phyloP scores from a whole-genome alignment of 768 basidiomycete species.

The Lactifluus hygrophoroides region DNA sequence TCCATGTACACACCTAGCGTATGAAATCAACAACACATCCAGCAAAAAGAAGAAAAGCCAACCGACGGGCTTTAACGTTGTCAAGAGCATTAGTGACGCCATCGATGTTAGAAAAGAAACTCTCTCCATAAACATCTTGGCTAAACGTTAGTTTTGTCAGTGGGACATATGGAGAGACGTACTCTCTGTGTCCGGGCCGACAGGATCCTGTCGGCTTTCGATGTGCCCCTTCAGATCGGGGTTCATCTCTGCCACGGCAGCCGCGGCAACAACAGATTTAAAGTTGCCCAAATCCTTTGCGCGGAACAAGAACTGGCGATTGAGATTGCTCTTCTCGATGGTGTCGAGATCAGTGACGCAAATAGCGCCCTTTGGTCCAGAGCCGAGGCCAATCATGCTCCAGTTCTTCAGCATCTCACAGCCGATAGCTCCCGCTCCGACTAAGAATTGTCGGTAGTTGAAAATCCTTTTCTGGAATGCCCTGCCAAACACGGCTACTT shows the following conservation, averaged over 20 bases:
- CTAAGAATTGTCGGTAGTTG: constrained; percentile 89
- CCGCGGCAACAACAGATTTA: constrained; percentile 90
- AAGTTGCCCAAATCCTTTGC: constrained; percentile 94
- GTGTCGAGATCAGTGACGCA: constrained; percentile 97
- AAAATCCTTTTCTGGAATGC: constrained; percentile 87
- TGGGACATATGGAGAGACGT: constrained; percentile 23
- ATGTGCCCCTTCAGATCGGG: constrained; percentile 83
- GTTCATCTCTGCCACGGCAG: constrained; percentile 94
- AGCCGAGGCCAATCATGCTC: constrained; percentile 95
- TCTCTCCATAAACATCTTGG: constrained; percentile 77
- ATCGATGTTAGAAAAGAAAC: constrained; percentile 81
- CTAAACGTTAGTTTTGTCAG: constrained; percentile 15
- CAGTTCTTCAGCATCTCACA: constrained; percentile 99
- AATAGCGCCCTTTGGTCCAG: constrained; percentile 69
- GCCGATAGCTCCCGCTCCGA: constrained; percentile 98
- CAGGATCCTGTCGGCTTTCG: constrained; percentile 81
- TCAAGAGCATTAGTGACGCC: constrained; percentile 97
- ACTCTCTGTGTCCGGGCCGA: constrained; percentile 92
- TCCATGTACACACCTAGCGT: constrained; percentile 90
- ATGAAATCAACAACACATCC: constrained; percentile 2
- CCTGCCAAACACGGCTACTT: constrained; percentile 94
- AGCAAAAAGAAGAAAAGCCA: background rate
- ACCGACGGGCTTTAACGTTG: constrained; percentile 90
- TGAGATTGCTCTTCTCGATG: constrained; percentile 98
- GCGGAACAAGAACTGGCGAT: constrained; percentile 96